Evolutionary conservation across 2,329 filamentous ascomycete genomes (phyloP).

Genomic region (Curvularia sp.): DNA sequence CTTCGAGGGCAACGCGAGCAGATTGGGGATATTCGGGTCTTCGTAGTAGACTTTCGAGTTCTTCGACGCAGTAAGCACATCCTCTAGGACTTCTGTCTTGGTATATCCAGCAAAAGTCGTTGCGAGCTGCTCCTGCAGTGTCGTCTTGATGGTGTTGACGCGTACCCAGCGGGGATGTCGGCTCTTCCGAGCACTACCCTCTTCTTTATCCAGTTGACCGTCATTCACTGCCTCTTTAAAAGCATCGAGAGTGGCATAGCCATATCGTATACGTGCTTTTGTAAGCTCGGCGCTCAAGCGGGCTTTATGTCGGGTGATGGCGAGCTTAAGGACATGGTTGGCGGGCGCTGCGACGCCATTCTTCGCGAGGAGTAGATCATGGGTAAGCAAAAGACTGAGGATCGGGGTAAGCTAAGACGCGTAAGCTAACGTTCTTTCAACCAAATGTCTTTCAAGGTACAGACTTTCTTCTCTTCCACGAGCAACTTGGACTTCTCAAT

Average conservation of each 20-base stretch:
- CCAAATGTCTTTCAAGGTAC: background rate
- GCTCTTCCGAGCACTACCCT: conserved; percentile 52
- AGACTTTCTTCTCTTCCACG: conserved; percentile 82
- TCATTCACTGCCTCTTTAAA: conserved; percentile 67
- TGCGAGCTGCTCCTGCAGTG: conserved; percentile 73
- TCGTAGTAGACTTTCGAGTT: conserved; percentile 66
- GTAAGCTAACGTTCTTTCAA: conserved; percentile 16
- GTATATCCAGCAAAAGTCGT: conserved; percentile 74
- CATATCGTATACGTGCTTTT: conserved; percentile 75
- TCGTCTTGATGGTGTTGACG: conserved; percentile 79
- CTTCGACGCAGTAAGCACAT: conserved; percentile 59
- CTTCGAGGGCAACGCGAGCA: conserved; percentile 78
- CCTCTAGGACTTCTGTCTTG: conserved; percentile 62
- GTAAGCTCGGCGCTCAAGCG: conserved; percentile 83
- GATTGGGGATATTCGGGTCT: conserved; percentile 82
- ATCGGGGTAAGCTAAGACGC: conserved; percentile 73
- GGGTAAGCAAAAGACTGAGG: conserved; percentile 80
- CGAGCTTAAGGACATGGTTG: conserved; percentile 76
- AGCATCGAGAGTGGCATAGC: conserved; percentile 71
- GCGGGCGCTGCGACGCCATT: conserved; percentile 81
- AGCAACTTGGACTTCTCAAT: conserved; percentile 81
- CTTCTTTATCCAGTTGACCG: conserved; percentile 36
- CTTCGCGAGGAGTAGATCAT: conserved; percentile 85
- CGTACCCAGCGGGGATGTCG: conserved; percentile 89
- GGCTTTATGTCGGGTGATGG: conserved; percentile 81